Evolutionary conservation across 345 rosid genomes (phyloP), one percentile per base, ranked within the genome.

Genomic region (Luvunga scandens): DNA sequence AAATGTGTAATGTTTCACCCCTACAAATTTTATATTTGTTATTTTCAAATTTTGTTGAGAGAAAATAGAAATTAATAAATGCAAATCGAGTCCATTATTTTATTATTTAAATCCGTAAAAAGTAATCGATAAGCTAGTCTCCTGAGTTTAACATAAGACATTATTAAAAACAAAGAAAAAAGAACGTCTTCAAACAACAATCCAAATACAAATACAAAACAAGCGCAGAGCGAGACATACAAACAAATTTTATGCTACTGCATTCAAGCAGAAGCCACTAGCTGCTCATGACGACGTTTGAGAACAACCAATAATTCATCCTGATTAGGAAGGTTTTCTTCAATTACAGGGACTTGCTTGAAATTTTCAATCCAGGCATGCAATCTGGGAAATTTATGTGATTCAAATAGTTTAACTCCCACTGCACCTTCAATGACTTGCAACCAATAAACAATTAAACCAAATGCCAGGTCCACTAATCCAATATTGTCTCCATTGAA

Each of bases 401-500:
- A 31, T 48, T 45, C 71, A 21, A 45, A 13, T 19, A 64, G 0
- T n/a, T 45, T 62, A 7, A 28, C 59, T 4, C 69, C 77, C 8
- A 9, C 24, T 8, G 13, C 60, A 3, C 59, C 59, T 77, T 77
- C 75, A 25, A 25, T 39, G 28, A 59, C 30, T 6, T 7, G 27
- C 57, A 59, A 21, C 67, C 74, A 36, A 14, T 39, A 18, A 69
- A 71, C 25, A 25, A 69, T 7, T 14, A 33, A 39, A 56, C 45
- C 68, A 60, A 38, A 57, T 0, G 57, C 68, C 14, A 69, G 28
- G 75, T 77, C 74, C 45, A 30, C 68, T n/a, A 69, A 8, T 0
- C 75, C 67, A 57, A 69, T 34, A 19, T 39, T 24, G 31, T 77
- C 80, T 39, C 75, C 75, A 28, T 55, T 25, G 13, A 70, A 70